phyloP scores from a whole-genome alignment of 352 stramenopile genomes.

The Phytophthora brassicae region DNA sequence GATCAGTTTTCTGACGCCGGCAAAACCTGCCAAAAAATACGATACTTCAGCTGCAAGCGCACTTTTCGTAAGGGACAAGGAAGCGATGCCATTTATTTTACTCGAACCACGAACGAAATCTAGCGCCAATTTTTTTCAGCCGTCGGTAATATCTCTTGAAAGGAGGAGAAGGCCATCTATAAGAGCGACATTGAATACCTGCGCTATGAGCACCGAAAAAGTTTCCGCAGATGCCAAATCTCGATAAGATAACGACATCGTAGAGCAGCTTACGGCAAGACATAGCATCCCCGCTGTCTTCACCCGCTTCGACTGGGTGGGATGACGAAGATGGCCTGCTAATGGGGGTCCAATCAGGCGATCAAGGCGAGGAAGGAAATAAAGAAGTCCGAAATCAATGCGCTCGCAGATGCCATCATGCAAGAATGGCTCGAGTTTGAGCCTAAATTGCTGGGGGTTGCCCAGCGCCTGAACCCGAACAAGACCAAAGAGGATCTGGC shows the following conservation, averaged over 20 bases:
- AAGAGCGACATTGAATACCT: background rate
- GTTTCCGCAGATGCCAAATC: background rate
- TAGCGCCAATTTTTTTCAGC: background rate
- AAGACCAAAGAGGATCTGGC: background rate
- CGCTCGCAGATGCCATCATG: constrained; percentile 1
- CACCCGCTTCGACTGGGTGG: too few species aligned
- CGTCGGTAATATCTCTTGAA: background rate
- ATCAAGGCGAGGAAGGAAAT: background rate
- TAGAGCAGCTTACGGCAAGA: background rate
- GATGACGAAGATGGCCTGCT: constrained; percentile 7
- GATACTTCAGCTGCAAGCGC: too few species aligned
- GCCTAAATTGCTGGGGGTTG: background rate
- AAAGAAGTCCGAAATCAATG: constrained; percentile 5
- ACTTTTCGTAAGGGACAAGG: too few species aligned
- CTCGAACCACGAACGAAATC: constrained; percentile 8
- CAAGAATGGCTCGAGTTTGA: constrained; percentile 1
- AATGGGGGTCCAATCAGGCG: background rate
- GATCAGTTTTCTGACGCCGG: too few species aligned
- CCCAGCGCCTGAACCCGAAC: background rate
- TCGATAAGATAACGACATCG: background rate
- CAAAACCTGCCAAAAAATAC: too few species aligned
- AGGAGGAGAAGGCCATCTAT: background rate
- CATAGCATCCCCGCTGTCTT: background rate
- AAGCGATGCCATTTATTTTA: too few species aligned
- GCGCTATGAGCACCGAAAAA: background rate